phyloP scores from a whole-genome alignment of 1,284 basidiomycete genomes.

The Marasmius sp. region DNA sequence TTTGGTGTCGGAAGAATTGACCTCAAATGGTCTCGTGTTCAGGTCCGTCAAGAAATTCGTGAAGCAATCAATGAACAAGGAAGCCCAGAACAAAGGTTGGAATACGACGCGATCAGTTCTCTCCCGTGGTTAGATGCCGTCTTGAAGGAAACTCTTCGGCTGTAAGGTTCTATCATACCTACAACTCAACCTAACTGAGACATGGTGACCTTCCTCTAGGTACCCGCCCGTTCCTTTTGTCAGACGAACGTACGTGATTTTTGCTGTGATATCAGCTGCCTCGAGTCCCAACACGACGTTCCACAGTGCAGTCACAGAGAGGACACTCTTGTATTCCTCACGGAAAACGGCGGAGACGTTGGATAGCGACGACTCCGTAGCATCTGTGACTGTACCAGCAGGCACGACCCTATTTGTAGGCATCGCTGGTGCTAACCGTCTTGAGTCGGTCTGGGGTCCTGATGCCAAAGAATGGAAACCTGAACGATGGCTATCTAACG shows the following conservation, averaged over 20 bases:
- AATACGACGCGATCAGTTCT: slow-evolving; percentile 35
- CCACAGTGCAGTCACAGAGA: slow-evolving; percentile 31
- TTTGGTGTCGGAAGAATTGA: background rate
- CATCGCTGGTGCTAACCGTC: slow-evolving; percentile 37
- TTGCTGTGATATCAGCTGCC: background rate
- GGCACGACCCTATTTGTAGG: slow-evolving; percentile 40
- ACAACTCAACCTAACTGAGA: background rate
- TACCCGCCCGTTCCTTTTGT: slow-evolving; percentile 46
- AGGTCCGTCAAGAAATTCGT: slow-evolving; percentile 33
- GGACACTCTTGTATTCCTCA: slow-evolving; percentile 28
- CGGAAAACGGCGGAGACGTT: slow-evolving; percentile 1
- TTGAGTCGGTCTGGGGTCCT: slow-evolving; percentile 38
- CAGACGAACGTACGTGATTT: slow-evolving; percentile 41
- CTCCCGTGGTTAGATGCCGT: slow-evolving; percentile 47
- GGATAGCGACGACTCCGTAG: slow-evolving; percentile 14
- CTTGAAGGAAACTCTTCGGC: slow-evolving; percentile 44
- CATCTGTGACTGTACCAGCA: slow-evolving; percentile 31
- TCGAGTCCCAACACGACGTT: background rate
- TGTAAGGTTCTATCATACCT: slow-evolving; percentile 29
- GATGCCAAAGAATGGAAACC: slow-evolving; percentile 40
- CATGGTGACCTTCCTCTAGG: slow-evolving; percentile 19
- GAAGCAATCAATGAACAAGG: slow-evolving; percentile 19
- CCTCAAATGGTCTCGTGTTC: background rate
- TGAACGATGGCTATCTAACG: slow-evolving; percentile 6
- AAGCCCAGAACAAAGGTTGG: slow-evolving; percentile 22